A percentile compares a stretch with the other conserved stretches of the same genome.
Conservation (phyloP, 2,329 filamentous ascomycete species). For the Epichloe scottii region DNA sequence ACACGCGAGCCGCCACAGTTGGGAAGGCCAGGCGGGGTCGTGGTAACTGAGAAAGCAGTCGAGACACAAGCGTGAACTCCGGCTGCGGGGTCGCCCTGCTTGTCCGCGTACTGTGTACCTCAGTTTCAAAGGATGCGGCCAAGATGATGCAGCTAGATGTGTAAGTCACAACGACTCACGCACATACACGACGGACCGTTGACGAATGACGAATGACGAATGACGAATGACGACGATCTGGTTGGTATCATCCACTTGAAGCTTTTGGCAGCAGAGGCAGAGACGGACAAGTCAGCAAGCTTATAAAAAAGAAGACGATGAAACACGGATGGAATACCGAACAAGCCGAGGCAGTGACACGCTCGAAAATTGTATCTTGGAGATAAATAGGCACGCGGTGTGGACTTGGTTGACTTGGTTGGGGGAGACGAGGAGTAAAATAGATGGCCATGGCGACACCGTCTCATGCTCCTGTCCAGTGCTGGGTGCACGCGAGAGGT, state of each 20-base stretch:
- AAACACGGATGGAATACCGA: conserved; percentile 4
- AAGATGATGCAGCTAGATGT: not conserved
- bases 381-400: not conserved
- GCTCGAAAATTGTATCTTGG: not conserved
- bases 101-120: not conserved
- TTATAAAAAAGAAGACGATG: not conserved
- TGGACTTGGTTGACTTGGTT: not conserved
- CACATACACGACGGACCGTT: not conserved
- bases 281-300: not conserved
- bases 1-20: conserved; percentile 4
- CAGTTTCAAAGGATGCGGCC: too few relatives aligned
- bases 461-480: not conserved
- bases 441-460: not conserved
- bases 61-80: not conserved
- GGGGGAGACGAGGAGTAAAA: not conserved
- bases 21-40: conserved; percentile 3
- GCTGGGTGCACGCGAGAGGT: not conserved
- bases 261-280: not conserved
- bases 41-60: not conserved
- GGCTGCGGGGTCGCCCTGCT: conserved; percentile 2
- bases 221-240: conserved; percentile 1
- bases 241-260: not conserved
- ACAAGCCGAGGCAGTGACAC: conserved; percentile 1
- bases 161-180: not conserved
- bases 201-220: not conserved